Percentiles rank a stretch among this genome's conserved stretches.
These are phyloP conservation scores for Trametes meyenii DNA, from an alignment of 768 basidiomycete species.

Conservation along the genomic window DNA sequence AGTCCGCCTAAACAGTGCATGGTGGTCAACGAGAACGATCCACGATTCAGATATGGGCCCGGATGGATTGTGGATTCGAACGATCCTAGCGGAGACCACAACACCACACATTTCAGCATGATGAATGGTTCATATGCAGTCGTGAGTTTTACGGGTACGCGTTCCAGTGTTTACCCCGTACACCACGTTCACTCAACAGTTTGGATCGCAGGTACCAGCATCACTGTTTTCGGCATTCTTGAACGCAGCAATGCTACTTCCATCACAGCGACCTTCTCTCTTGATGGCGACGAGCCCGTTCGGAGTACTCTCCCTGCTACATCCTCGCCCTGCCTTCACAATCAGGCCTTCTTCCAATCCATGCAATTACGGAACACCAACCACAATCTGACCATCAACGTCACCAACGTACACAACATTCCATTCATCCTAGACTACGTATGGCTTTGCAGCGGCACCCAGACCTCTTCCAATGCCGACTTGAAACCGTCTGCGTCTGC, in stretches of 20 bases:
- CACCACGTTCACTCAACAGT: background rate
- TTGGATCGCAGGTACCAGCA: slow-evolving; percentile 44
- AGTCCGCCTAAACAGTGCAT: background rate
- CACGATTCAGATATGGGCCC: background rate
- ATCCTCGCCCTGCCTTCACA: slow-evolving; percentile 30
- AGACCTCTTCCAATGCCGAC: too few species aligned
- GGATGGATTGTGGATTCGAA: background rate
- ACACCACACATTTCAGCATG: background rate
- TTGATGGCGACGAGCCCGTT: slow-evolving; percentile 40
- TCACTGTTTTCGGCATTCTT: slow-evolving; percentile 49
- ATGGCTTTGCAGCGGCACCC: slow-evolving; percentile 37
- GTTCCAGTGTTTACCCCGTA: background rate
- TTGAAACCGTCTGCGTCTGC: too few species aligned
- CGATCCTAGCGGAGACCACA: background rate
- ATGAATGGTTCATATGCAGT: background rate
- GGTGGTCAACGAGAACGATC: slow-evolving; percentile 12
- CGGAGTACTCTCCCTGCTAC: slow-evolving; percentile 43
- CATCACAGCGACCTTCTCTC: slow-evolving; percentile 43
- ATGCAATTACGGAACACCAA: slow-evolving; percentile 29
- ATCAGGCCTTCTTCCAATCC: slow-evolving; percentile 48
- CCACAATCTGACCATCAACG: slow-evolving; percentile 45
- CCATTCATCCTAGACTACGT: slow-evolving; percentile 48
- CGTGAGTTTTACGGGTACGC: slow-evolving; percentile 4
- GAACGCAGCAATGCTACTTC: slow-evolving; percentile 40
- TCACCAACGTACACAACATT: slow-evolving; percentile 35